A percentile compares a stretch with the other conserved stretches of the same genome.
These are phyloP conservation scores for Penicillium sp. DNA, from an alignment of 2,329 filamentous ascomycete genomes.

Conservation along the genomic window DNA sequence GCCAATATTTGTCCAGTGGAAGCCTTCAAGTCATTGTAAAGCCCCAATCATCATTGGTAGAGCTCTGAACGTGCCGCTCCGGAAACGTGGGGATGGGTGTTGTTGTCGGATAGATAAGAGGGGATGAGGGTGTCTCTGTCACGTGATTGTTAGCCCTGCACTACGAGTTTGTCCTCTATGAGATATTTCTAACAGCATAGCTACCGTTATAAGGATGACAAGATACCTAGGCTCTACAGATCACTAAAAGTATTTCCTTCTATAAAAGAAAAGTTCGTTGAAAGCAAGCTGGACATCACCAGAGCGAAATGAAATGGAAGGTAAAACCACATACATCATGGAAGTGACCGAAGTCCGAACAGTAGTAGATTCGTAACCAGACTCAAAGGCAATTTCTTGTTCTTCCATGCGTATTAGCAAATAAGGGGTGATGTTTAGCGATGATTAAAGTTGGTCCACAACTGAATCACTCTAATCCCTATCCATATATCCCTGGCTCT, in stretches of 20 bases:
- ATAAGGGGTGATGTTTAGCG: background rate
- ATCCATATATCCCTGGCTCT: conserved; percentile 21
- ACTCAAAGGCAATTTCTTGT: background rate
- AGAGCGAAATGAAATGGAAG: conserved; percentile 1
- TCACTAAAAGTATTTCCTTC: background rate
- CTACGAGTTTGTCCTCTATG: background rate
- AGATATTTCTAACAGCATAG: background rate
- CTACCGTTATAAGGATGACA: background rate
- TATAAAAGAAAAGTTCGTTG: conserved; percentile 3
- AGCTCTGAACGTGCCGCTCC: conserved; percentile 16
- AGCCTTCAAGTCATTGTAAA: conserved; percentile 29
- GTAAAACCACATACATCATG: conserved; percentile 4
- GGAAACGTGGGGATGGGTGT: conserved; percentile 18
- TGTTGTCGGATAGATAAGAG: conserved; percentile 24
- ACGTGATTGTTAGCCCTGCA: conserved; percentile 22
- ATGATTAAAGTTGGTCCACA: background rate
- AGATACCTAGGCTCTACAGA: background rate
- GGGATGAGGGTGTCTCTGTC: conserved; percentile 12
- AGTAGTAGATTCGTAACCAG: conserved; percentile 1
- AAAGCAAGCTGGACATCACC: conserved; percentile 15
- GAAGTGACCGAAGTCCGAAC: background rate
- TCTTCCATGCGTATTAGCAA: background rate
- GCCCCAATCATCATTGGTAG: conserved; percentile 21
- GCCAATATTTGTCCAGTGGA: conserved; percentile 18
- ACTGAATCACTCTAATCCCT: conserved; percentile 29